Evolutionary conservation across 352 stramenopile species (phyloP).

Genomic region (Pythium scleroteichum): DNA sequence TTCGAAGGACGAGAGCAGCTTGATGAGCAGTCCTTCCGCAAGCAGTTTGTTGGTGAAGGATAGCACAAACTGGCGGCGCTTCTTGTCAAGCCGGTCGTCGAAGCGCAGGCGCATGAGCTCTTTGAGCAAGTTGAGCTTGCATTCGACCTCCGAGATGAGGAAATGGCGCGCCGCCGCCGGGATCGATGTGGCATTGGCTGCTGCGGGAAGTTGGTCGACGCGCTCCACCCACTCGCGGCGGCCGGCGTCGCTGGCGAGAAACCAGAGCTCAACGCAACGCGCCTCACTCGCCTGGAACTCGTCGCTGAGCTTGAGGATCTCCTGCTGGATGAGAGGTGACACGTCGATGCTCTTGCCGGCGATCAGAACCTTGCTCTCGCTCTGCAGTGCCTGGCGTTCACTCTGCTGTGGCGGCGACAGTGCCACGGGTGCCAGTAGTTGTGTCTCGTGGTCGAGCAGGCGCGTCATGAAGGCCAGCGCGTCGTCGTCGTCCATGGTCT

Average conservation of each 20-base stretch:
- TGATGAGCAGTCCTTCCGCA: slow-evolving; percentile 44
- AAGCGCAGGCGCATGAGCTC: slow-evolving; percentile 72
- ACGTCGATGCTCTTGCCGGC: slow-evolving; percentile 70
- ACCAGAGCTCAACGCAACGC: slow-evolving; percentile 74
- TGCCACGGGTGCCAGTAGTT: slow-evolving; percentile 46
- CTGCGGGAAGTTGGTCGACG: slow-evolving; percentile 54
- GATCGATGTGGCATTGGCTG: slow-evolving; percentile 55
- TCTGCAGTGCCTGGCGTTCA: slow-evolving; percentile 64
- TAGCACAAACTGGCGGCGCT: slow-evolving; percentile 61
- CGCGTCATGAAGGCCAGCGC: slow-evolving; percentile 56
- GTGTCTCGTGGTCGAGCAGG: slow-evolving; percentile 42
- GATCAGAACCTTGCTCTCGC: slow-evolving; percentile 55
- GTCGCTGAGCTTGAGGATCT: slow-evolving; percentile 80
- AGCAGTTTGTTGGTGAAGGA: slow-evolving; percentile 73
- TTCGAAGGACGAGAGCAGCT: slow-evolving; percentile 52
- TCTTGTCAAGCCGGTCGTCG: slow-evolving; percentile 52
- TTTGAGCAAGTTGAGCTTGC: slow-evolving; percentile 74
- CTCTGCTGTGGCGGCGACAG: slow-evolving; percentile 38
- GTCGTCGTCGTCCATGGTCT: slow-evolving; percentile 66
- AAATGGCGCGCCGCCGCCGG: slow-evolving; percentile 74
- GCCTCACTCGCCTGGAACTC: slow-evolving; percentile 68
- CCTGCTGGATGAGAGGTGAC: slow-evolving; percentile 76
- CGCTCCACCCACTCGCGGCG: slow-evolving; percentile 73
- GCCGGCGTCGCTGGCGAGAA: slow-evolving; percentile 68
- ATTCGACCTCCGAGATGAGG: slow-evolving; percentile 71